Evolutionary conservation across 2,329 filamentous ascomycete species (phyloP), one percentile per base, ranked within the genome.

Genomic region (Gnomoniopsis sp.): DNA sequence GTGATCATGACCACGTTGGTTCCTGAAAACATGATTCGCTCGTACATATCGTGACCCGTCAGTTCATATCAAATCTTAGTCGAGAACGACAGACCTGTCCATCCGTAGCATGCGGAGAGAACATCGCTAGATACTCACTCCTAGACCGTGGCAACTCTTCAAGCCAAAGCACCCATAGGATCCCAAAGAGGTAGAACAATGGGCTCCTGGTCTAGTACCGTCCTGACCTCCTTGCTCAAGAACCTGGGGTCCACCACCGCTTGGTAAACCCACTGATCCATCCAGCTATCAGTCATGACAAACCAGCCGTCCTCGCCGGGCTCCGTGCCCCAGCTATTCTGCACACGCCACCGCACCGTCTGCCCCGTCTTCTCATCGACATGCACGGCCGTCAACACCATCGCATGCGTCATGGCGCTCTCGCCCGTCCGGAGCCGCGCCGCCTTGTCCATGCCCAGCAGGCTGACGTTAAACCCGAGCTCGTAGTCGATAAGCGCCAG

Each of bases 381-480:
- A 69, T 96, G 91, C 49, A 96, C 92, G 1, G 85, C 92, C 2
- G 91, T 96, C 62, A 96, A 74, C 0, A 96, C 90, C 92, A 96
- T 96, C 4, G 92, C 92, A 68, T 96, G 92, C 1, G 91, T 96
- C 91, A 96, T 96, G 53, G 84, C 81, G 55, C 84, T 88, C 74
- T 96, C 91, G 12, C 89, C 86, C 0, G 87, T 88, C 66, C 83
- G 78, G 49, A 96, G 76, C 3, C 91, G 78, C 66, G 91, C 83
- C 1, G 88, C 88, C 74, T 96, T 96, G 67, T 77, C 84, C 82
- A 96, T 81, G 19, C 84, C 85, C 10, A 93, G 79, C 23, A 96
- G 78, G 57, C 79, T 80, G 61, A 91, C 81, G 66, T 92, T 90
- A 74, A 96, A 91, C n/a, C 90, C 91, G 1, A 96, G 82, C 66